Conservation (phyloP, 345 rosid species). For the Diplotaxis tenuifolia region DNA sequence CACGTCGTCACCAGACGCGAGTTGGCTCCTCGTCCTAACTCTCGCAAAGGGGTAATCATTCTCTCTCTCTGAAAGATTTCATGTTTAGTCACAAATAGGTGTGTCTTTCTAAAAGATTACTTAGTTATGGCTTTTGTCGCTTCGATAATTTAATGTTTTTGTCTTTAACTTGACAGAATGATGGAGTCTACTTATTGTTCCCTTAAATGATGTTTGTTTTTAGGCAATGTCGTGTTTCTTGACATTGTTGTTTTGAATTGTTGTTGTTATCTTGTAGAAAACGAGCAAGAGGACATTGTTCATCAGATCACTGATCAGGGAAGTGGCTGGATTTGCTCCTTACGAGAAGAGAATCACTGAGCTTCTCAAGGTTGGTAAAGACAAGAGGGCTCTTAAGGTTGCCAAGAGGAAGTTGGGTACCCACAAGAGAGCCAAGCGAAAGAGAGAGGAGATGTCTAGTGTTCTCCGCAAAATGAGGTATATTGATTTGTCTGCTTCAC, state of each 20-base stretch:
- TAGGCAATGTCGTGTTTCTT: background rate
- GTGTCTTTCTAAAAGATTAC: background rate
- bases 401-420: conserved; percentile 45
- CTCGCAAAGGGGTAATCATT: conserved; percentile 40
- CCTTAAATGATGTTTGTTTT: conserved; percentile 1
- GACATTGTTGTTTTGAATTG: background rate
- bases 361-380: conserved; percentile 43
- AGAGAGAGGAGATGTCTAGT: conserved; percentile 46
- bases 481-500: background rate
- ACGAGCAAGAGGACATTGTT: conserved; percentile 38
- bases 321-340: conserved; percentile 41
- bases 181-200: background rate
- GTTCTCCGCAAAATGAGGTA: conserved; percentile 44
- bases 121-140: background rate
- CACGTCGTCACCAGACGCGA: conserved; percentile 41
- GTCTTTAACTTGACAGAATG: background rate
- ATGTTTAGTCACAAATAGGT: background rate
- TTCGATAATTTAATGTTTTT: background rate
- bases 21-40: conserved; percentile 38
- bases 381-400: conserved; percentile 42
- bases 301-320: conserved; percentile 31
- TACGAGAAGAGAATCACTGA: conserved; percentile 44
- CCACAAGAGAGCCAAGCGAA: conserved; percentile 44
- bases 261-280: conserved; percentile 15
- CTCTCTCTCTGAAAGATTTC: background rate